phyloP scores from a whole-genome alignment of 2,329 filamentous ascomycete species.

The Beauveria rudraprayagi region DNA sequence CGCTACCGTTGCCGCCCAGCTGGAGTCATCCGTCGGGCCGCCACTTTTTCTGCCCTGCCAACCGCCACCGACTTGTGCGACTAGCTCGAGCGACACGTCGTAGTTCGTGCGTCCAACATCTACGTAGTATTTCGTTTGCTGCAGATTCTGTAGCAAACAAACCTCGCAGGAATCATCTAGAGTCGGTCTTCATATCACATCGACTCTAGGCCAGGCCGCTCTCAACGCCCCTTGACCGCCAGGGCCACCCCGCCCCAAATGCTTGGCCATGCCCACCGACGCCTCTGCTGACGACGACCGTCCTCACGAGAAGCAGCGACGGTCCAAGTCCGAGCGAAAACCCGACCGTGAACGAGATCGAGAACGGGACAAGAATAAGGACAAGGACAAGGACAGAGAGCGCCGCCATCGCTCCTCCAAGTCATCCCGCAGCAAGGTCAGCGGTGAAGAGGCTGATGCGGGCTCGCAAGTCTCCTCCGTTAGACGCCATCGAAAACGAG shows the following conservation, averaged over 20 bases:
- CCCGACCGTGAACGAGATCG: constrained; percentile 24
- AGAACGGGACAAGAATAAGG: constrained; percentile 22
- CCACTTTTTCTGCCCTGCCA: constrained; percentile 11
- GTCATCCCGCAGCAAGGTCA: constrained; percentile 33
- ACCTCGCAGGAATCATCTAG: neutral
- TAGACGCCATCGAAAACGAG: constrained; percentile 24
- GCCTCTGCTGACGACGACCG: constrained; percentile 27
- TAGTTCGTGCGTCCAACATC: constrained; percentile 1
- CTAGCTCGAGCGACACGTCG: neutral
- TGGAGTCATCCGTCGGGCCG: constrained; percentile 10
- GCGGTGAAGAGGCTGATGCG: constrained; percentile 32
- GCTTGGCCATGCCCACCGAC: constrained; percentile 30
- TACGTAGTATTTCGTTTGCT: neutral
- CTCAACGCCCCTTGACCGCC: neutral
- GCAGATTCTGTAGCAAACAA: neutral
- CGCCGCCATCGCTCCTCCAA: constrained; percentile 32
- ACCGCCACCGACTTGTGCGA: constrained; percentile 7
- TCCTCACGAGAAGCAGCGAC: constrained; percentile 32
- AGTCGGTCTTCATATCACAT: neutral
- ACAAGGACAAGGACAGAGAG: constrained; percentile 24
- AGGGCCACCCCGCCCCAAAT: constrained; percentile 12
- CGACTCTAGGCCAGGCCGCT: neutral
- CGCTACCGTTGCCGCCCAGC: constrained; percentile 9
- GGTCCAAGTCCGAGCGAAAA: constrained; percentile 32
- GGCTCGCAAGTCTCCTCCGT: constrained; percentile 29